Conservation (phyloP, 1,284 basidiomycete species). For the Microbotryum intermedium region DNA sequence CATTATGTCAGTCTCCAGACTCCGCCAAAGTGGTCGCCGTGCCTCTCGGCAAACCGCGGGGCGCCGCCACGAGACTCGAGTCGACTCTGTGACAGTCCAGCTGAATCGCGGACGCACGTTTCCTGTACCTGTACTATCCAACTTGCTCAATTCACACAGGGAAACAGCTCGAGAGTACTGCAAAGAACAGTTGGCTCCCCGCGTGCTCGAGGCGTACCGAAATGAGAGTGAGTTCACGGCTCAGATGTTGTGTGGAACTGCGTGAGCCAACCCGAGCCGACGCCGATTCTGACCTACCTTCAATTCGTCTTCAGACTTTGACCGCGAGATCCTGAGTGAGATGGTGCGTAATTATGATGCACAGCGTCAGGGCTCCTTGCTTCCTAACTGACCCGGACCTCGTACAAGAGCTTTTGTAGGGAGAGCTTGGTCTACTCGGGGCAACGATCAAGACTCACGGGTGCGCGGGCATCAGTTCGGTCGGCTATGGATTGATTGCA, state of each 20-base stretch:
- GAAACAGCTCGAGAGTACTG: slow-evolving; percentile 79
- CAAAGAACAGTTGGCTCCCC: slow-evolving; percentile 74
- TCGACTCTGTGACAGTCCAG: not conserved
- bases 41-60: not conserved
- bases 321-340: slow-evolving; percentile 67
- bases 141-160: slow-evolving; percentile 40
- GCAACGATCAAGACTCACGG: slow-evolving; percentile 89
- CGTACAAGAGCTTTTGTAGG: slow-evolving; percentile 40
- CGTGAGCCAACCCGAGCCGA: too few relatives aligned
- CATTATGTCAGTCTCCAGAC: slow-evolving; percentile 54
- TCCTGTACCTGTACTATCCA: too few relatives aligned
- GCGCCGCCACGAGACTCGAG: not conserved
- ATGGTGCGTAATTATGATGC: slow-evolving; percentile 47
- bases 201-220: slow-evolving; percentile 76
- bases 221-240: slow-evolving; percentile 57
- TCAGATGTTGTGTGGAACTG: too few relatives aligned
- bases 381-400: not conserved
- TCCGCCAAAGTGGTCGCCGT: not conserved
- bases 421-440: slow-evolving; percentile 80
- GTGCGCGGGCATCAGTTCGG: slow-evolving; percentile 74
- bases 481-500: slow-evolving; percentile 83
- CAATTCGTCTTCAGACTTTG: slow-evolving; percentile 53
- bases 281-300: slow-evolving; percentile 2
- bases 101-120: too few relatives aligned
- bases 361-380: too few relatives aligned